phyloP scores from a whole-genome alignment of 2,329 filamentous ascomycete genomes.

The Cordyceps pruinosa region DNA sequence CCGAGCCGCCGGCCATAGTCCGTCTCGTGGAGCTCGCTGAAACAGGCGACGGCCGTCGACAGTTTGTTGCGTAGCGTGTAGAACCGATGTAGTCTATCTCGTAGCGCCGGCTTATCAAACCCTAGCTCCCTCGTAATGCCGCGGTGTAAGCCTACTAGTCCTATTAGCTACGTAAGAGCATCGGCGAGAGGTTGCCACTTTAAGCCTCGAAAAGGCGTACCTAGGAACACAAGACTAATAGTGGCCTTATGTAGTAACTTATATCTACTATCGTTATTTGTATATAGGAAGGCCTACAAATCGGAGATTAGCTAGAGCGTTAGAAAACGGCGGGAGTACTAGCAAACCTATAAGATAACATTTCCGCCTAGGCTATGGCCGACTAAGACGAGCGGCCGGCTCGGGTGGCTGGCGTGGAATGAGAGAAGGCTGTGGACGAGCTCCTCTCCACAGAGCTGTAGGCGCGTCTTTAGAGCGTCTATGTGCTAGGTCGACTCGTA shows the following conservation, averaged over 20 bases:
- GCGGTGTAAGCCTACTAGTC: constrained; percentile 14
- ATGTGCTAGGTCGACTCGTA: constrained; percentile 17
- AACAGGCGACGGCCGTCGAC: not conserved
- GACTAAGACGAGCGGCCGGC: constrained; percentile 17
- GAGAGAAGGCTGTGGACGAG: constrained; percentile 13
- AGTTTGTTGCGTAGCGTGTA: not conserved
- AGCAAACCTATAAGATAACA: constrained; percentile 16
- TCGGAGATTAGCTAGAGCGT: not conserved
- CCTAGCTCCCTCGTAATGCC: constrained; percentile 15
- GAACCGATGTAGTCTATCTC: constrained; percentile 17
- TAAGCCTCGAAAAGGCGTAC: constrained; percentile 16
- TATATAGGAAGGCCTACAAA: constrained; percentile 14
- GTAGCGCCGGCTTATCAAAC: constrained; percentile 13
- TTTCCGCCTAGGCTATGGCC: constrained; percentile 19
- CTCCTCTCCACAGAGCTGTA: constrained; percentile 17
- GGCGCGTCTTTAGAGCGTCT: constrained; percentile 17
- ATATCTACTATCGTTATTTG: constrained; percentile 12
- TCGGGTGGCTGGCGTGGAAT: constrained; percentile 2
- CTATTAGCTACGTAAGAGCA: constrained; percentile 8
- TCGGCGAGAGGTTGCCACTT: constrained; percentile 10
- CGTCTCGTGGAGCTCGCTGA: not conserved
- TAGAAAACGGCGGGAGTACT: too few species aligned
- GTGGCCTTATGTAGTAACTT: constrained; percentile 5
- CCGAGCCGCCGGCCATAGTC: not conserved
- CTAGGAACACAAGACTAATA: constrained; percentile 15